Base-by-base conservation (phyloP, 2,329 filamentous ascomycete species). In the Metarhizium anisopliae region DNA sequence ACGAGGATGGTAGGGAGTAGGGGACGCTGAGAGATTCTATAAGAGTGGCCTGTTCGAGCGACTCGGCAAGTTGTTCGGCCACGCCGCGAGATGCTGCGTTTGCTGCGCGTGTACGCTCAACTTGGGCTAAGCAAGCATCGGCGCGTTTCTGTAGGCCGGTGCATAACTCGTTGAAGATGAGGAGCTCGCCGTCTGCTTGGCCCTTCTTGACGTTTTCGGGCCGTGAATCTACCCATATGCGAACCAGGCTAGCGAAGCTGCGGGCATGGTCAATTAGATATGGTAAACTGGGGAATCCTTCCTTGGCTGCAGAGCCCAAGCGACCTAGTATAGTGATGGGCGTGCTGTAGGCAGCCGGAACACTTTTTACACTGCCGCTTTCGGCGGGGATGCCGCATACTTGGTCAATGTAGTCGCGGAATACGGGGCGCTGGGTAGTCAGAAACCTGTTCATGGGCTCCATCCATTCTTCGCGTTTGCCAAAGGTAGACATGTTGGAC, bases 391-490 rank as follows among this genome's bases (percentile, higher is more conserved):
- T 89, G 8, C 86, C 83, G 73, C 93, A 96, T 50, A 96, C 83
- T 35, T 84, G 79, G 67, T 97, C 92, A 58, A 96, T 87, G 63
- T 92, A 96, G 50, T 86, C 81, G 68, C 92, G 95, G 70, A 96
- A 90, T 43, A 88, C 82, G 63, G 86, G 80, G 20, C 91, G 83
- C 65, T 95, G 86, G 1, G 83, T 77, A 8, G 78, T 80, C 42
- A 97, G 75, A 64, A 96, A 96, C 47, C 82, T 82, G 67, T 96
- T 97, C 93, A 97, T 97, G 0, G 91, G 91, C 72, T 96, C 92
- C 92, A 97, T 96, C 90, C 91, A 97, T n/a, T 87, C 85, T 70
- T 97, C 93, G 68, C 96, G 95, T 66, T 89, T 92, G 45, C 93
- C 93, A 67, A 96, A 96, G 0, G 84, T 90, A 2, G 90, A 89